A percentile compares a stretch with the other conserved stretches of the same genome.
Conservation (phyloP, 1,139 yeast species). For the Yamadazyma kanchanaburiensis region DNA sequence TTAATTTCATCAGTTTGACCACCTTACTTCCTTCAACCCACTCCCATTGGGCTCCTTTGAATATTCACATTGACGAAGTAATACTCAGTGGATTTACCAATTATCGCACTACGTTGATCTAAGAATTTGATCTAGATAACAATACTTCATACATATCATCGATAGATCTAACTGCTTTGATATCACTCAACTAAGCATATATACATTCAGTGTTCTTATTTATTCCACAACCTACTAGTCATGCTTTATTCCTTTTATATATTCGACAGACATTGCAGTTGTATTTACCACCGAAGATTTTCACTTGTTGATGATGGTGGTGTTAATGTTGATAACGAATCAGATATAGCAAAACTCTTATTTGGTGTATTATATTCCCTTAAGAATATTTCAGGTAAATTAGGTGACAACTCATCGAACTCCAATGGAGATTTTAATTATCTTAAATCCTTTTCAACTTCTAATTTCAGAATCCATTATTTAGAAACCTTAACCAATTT, state of each 20-base stretch:
- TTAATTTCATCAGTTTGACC: too few relatives aligned
- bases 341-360: constrained; percentile 70
- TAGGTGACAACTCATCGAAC: constrained; percentile 33
- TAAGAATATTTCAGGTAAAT: constrained; percentile 66
- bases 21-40: too few relatives aligned
- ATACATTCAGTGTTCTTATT: too few relatives aligned
- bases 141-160: too few relatives aligned
- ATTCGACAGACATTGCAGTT: constrained; percentile 85
- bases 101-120: too few relatives aligned
- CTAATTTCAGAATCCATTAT: constrained; percentile 73
- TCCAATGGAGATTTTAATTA: constrained; percentile 29
- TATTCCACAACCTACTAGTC: too few relatives aligned
- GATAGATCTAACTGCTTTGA: too few relatives aligned
- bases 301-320: constrained; percentile 33
- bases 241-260: constrained; percentile 70
- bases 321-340: constrained; percentile 54
- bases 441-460: constrained; percentile 66
- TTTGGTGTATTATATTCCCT: constrained; percentile 87
- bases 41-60: too few relatives aligned
- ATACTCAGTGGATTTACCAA: too few relatives aligned
- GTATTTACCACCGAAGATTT: constrained; percentile 70
- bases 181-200: too few relatives aligned
- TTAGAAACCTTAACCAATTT: constrained; percentile 77
- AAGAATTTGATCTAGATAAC: too few relatives aligned
- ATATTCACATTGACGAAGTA: too few relatives aligned